Percentiles rank a stretch among this genome's conserved stretches.
phyloP scores from a whole-genome alignment of 306 rosid genomes.

The Sicyos baderoa region DNA sequence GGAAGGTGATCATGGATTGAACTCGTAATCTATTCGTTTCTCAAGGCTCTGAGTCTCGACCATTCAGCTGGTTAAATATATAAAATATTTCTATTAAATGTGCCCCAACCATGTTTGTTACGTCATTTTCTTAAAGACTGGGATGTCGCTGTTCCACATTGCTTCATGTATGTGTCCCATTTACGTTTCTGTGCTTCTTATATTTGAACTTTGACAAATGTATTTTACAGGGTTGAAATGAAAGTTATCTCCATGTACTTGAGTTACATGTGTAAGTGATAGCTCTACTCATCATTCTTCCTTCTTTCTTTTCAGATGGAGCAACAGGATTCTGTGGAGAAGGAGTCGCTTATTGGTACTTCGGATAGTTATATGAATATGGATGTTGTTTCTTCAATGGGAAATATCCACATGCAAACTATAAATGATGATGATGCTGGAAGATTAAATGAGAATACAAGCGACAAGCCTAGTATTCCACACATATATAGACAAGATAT shows the following conservation, averaged over 20 bases:
- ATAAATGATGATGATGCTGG: constrained; percentile 41
- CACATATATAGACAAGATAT: constrained; percentile 75
- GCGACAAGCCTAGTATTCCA: constrained; percentile 27
- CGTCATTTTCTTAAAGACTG: background rate
- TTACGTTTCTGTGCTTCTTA: background rate
- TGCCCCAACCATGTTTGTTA: too few species aligned
- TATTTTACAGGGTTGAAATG: background rate
- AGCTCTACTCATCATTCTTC: constrained; percentile 9
- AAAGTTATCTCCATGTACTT: background rate
- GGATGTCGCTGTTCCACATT: background rate
- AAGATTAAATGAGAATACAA: constrained; percentile 27
- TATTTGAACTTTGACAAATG: background rate
- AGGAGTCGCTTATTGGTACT: constrained; percentile 20
- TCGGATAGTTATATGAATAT: constrained; percentile 22
- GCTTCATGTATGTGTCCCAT: background rate
- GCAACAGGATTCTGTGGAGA: constrained; percentile 29
- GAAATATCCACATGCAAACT: constrained; percentile 24
- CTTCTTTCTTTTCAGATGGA: constrained; percentile 50
- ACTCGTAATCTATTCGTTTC: background rate
- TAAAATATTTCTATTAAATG: too few species aligned
- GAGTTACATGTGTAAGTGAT: background rate
- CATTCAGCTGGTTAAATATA: background rate
- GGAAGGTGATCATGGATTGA: too few species aligned
- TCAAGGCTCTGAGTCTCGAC: background rate
- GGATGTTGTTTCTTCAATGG: constrained; percentile 23